Evolutionary conservation across 140 eudicot genomes (phyloP).

Genomic region (Senecio squalidus): DNA sequence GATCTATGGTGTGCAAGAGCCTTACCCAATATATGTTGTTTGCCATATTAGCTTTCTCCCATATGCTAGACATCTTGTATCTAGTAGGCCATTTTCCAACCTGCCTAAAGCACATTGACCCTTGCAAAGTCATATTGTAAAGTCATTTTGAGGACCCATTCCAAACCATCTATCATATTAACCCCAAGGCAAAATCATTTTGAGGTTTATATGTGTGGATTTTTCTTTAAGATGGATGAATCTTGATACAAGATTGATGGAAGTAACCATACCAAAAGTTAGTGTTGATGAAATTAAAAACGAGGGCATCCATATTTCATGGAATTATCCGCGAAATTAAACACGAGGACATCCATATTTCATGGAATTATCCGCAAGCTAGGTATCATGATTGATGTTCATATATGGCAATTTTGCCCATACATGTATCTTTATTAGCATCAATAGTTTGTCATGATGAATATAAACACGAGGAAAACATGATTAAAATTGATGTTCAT

Average conservation of each 20-base stretch:
- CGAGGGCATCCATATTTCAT: not conserved
- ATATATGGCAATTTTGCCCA: not conserved
- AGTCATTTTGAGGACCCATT: conserved; percentile 1
- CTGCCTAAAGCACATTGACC: not conserved
- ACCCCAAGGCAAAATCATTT: not conserved
- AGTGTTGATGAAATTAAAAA: not conserved
- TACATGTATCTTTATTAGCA: not conserved
- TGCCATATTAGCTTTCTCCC: conserved; percentile 11
- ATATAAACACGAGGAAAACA: not conserved
- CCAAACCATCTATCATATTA: not conserved
- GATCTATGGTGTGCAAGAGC: not conserved
- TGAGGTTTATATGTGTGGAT: not conserved
- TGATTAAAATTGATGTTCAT: not conserved
- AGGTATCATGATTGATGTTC: too few relatives aligned
- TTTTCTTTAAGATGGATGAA: not conserved
- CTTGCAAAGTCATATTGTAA: too few relatives aligned
- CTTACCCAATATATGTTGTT: conserved; percentile 8
- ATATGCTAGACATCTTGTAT: conserved; percentile 5
- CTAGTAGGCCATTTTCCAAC: conserved; percentile 12
- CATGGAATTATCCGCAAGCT: too few relatives aligned
- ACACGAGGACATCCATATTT: not conserved
- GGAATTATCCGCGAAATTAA: not conserved
- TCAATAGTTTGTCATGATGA: not conserved
- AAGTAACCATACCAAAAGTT: not conserved
- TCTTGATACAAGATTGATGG: conserved; percentile 10